Conservation (phyloP, 306 rosid genomes). For the Cucumis cinereus region DNA sequence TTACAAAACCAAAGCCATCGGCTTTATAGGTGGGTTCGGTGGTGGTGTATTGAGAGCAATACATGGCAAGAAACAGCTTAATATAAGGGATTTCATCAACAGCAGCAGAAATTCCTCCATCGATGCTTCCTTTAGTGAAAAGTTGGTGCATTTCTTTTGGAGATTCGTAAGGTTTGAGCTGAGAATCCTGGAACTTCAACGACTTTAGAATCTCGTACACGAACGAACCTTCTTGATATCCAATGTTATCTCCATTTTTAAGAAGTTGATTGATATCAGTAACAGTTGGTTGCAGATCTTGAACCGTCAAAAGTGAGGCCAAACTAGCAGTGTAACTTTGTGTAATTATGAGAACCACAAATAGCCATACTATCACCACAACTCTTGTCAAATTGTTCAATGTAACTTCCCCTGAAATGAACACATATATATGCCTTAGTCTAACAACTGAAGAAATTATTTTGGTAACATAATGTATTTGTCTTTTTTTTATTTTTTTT, state of each 20-base stretch:
- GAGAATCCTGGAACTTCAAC: constrained; percentile 22
- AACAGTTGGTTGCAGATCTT: constrained; percentile 28
- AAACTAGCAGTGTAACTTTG: constrained; percentile 67
- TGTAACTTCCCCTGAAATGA: too few species aligned
- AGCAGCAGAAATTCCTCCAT: constrained; percentile 15
- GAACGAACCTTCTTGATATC: constrained; percentile 31
- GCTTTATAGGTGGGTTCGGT: constrained; percentile 23
- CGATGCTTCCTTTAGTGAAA: constrained; percentile 25
- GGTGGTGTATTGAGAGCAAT: constrained; percentile 32
- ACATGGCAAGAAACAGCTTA: constrained; percentile 19
- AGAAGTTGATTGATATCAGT: constrained; percentile 27
- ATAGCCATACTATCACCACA: constrained; percentile 47
- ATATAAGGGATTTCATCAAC: constrained; percentile 36
- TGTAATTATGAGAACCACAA: constrained; percentile 42
- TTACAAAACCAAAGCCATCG: constrained; percentile 61
- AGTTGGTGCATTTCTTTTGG: constrained; percentile 24
- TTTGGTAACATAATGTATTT: too few species aligned
- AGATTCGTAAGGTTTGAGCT: constrained; percentile 18
- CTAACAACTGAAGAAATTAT: too few species aligned
- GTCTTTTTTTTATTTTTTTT: too few species aligned
- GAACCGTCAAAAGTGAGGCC: constrained; percentile 46
- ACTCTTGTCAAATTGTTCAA: constrained; percentile 35
- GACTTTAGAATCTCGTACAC: constrained; percentile 21
- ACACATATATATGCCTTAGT: too few species aligned
- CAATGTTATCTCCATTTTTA: constrained; percentile 29